Evolutionary conservation across 2,329 filamentous ascomycete genomes (phyloP).

Genomic region (Fusarium nanum): DNA sequence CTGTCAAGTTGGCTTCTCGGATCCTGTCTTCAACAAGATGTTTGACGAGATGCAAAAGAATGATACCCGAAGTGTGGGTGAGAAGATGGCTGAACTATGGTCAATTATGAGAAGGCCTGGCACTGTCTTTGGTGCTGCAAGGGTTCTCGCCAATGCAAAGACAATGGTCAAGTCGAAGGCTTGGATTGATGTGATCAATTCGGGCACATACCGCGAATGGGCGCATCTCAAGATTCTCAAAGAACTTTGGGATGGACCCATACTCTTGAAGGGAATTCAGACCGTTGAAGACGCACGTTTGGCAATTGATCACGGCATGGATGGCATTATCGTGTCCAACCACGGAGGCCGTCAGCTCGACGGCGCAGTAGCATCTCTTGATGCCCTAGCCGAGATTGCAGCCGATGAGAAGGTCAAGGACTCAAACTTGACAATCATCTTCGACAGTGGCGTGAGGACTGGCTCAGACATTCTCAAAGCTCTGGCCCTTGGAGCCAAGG

Average conservation of each 20-base stretch:
- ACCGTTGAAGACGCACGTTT: conserved; percentile 55
- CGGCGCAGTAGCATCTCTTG: conserved; percentile 61
- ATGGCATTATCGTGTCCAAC: conserved; percentile 57
- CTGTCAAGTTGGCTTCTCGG: conserved; percentile 71
- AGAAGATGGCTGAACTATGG: conserved; percentile 37
- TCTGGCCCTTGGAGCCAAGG: conserved; percentile 55
- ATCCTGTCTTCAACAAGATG: conserved; percentile 67
- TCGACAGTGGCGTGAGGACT: conserved; percentile 56
- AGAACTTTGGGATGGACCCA: conserved; percentile 68
- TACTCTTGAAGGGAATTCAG: conserved; percentile 57
- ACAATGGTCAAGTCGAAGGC: conserved; percentile 35
- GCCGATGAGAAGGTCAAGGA: conserved; percentile 62
- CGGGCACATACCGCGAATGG: conserved; percentile 67
- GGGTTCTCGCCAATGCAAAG: conserved; percentile 27
- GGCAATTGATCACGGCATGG: conserved; percentile 53
- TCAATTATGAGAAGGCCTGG: conserved; percentile 37
- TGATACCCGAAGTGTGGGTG: conserved; percentile 16
- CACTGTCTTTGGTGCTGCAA: conserved; percentile 39
- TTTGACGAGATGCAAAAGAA: conserved; percentile 38
- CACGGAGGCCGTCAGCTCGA: conserved; percentile 59
- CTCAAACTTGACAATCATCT: conserved; percentile 63
- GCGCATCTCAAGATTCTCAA: conserved; percentile 69
- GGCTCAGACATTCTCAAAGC: conserved; percentile 57
- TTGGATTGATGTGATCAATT: conserved; percentile 43
- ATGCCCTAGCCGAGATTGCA: conserved; percentile 61